Base-by-base conservation (phyloP, 768 basidiomycete species). In the Mrakia frigida region DNA sequence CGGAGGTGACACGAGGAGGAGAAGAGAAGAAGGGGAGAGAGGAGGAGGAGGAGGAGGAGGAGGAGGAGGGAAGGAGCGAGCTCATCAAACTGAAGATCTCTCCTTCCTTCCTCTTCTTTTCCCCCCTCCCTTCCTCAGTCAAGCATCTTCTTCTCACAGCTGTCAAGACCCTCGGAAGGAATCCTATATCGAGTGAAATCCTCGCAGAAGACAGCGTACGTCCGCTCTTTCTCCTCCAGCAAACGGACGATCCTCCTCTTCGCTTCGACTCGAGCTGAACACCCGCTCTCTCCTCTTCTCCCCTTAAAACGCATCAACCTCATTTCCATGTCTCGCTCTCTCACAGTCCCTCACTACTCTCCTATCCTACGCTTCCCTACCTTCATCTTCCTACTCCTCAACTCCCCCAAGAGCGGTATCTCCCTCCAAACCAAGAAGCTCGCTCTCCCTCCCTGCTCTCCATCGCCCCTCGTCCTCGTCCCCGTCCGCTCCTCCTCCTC, bases 71-170 rank as follows among this genome's bases (percentile, higher is more conserved):
- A 69, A 14, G 46, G 46, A 50, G 46, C 23, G 69, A 70, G 69
- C 43, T 70, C 43, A 43, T 52, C 43, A 43, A 53, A n/a, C 43
- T 63, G 33, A 56, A 23, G 59, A 18, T 37, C n/a, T 16, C 21
- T 16, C 18, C 60, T 5, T 73, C n/a, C 46, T 41, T 25, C 18
- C n/a, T 21, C 60, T 21, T 50, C 11, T 14, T n/a, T n/a, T 37
- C 25, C 31, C 39, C 10, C 35, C 70, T 7, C 6, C 53, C 23
- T 37, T 18, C 28, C 6, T 92, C 74, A 79, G 79, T 77, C 33
- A 65, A 28, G 16, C 37, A 33, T 10, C 72, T 69, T 31, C 78
- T 71, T 18, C 63, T 80, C 14, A 69, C 77, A 31, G 78, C 80
- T 61, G 71, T 80, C 43, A 80, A 80, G 73, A 79, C 79, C 11